Evolutionary conservation across 2,329 filamentous ascomycete genomes (phyloP).

Genomic region (Cordyceps tenuipes): DNA sequence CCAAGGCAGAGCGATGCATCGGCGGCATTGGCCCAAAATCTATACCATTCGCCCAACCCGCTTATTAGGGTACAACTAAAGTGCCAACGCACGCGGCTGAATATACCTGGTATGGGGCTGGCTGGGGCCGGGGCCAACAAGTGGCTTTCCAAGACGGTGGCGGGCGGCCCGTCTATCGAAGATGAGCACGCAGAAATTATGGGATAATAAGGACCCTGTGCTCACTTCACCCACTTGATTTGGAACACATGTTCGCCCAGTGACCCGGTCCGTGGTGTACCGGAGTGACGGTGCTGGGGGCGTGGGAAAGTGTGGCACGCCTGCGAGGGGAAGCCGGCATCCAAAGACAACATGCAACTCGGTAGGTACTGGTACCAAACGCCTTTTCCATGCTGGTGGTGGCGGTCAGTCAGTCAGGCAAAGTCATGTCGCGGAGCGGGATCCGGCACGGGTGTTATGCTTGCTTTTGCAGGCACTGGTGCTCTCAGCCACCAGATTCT

Average conservation of each 20-base stretch:
- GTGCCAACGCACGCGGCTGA: conserved; percentile 9
- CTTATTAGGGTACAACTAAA: neutral
- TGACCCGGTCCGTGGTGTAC: conserved; percentile 4
- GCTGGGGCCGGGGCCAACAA: neutral
- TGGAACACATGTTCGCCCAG: conserved; percentile 9
- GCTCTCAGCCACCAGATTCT: conserved; percentile 1
- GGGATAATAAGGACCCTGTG: neutral
- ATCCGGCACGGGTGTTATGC: conserved; percentile 8
- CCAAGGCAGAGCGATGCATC: conserved; percentile 7
- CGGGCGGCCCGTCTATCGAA: conserved; percentile 5
- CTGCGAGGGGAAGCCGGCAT: neutral
- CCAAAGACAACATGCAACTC: conserved; percentile 5
- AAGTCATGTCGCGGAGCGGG: neutral
- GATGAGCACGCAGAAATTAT: conserved; percentile 6
- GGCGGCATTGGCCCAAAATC: neutral
- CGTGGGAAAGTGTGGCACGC: conserved; percentile 4
- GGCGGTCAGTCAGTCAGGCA: neutral
- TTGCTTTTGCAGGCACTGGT: neutral
- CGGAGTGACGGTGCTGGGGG: neutral
- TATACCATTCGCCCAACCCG: conserved; percentile 1
- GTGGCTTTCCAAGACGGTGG: conserved; percentile 8
- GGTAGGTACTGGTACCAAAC: neutral
- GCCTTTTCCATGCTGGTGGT: neutral
- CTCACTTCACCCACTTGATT: neutral
- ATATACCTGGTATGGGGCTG: neutral